phyloP scores from a whole-genome alignment of 2,329 filamentous ascomycete species.

The Botrytis fragariae region DNA sequence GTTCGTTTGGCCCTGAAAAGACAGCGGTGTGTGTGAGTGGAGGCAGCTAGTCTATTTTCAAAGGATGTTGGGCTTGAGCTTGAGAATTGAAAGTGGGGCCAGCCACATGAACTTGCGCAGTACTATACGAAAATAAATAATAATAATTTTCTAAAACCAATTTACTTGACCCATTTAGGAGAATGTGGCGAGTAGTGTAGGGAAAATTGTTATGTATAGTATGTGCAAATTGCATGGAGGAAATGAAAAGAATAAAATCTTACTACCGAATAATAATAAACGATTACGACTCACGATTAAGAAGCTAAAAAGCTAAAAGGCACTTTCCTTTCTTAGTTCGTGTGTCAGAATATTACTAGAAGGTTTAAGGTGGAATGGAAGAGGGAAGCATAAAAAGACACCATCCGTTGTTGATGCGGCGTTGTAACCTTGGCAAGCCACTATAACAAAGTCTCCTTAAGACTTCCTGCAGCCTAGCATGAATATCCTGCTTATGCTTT shows the following conservation, averaged over 20 bases:
- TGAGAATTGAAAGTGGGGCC: constrained; percentile 16
- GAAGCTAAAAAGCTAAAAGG: background rate
- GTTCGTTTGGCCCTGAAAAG: constrained; percentile 16
- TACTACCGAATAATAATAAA: background rate
- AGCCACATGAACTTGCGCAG: constrained; percentile 16
- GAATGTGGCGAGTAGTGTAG: background rate
- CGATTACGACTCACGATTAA: background rate
- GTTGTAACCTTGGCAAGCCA: constrained; percentile 15
- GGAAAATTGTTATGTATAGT: background rate
- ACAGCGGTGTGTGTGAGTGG: constrained; percentile 21
- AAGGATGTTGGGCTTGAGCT: constrained; percentile 13
- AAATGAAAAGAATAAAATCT: background rate
- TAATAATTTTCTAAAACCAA: background rate
- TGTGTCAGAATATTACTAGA: constrained; percentile 21
- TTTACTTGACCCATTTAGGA: constrained; percentile 8
- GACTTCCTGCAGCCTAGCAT: constrained; percentile 18
- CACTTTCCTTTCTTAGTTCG: constrained; percentile 13
- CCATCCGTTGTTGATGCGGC: constrained; percentile 16
- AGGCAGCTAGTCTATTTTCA: constrained; percentile 14
- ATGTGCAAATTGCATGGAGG: background rate
- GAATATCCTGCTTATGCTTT: constrained; percentile 11
- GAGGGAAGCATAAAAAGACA: constrained; percentile 8
- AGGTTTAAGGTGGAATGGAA: constrained; percentile 7
- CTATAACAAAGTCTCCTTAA: constrained; percentile 8
- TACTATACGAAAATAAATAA: constrained; percentile 1